Percentiles rank a stretch among this genome's conserved stretches.
Evolutionary conservation across 768 basidiomycete genomes (phyloP).

Genomic region (Calocybe indica): DNA sequence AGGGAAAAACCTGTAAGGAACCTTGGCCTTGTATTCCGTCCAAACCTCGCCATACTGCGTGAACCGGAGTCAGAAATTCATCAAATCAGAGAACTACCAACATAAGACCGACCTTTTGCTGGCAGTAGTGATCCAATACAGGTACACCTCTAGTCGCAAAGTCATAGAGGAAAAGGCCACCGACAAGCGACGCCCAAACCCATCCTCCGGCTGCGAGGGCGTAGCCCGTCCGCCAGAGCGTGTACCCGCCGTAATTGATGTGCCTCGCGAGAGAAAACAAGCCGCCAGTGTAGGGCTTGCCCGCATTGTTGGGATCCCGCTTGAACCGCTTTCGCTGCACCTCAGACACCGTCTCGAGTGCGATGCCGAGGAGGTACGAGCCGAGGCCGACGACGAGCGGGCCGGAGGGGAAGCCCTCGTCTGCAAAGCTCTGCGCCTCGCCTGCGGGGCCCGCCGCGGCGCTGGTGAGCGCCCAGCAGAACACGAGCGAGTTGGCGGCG

Average conservation of each 20-base stretch:
- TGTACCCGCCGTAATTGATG: constrained; percentile 18
- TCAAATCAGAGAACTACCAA: no score
- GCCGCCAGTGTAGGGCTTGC: constrained; percentile 14
- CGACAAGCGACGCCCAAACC: constrained; percentile 5
- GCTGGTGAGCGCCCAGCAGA: constrained; percentile 11
- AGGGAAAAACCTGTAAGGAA: no score
- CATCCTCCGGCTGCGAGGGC: constrained; percentile 10
- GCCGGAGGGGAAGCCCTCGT: constrained; percentile 7
- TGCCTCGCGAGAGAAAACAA: constrained; percentile 18
- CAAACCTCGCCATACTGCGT: no score
- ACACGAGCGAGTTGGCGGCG: constrained; percentile 14
- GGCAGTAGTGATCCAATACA: constrained; percentile 6
- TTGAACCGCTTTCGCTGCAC: constrained; percentile 16
- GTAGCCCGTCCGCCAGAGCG: constrained; percentile 16
- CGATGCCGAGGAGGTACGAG: constrained; percentile 10
- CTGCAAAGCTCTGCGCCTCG: constrained; percentile 4
- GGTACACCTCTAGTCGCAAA: constrained; percentile 6
- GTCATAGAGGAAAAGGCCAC: constrained; percentile 2
- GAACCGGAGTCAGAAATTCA: no score
- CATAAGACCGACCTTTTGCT: constrained; percentile 2
- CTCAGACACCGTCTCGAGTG: constrained; percentile 14
- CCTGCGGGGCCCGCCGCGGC: not conserved
- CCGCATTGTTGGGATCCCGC: constrained; percentile 15
- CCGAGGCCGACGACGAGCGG: constrained; percentile 10
- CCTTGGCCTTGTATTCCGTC: no score